These are phyloP conservation scores for Achaetomiella virescens DNA, from an alignment of 495 filamentous ascomycete species.

Conservation along the genomic window DNA sequence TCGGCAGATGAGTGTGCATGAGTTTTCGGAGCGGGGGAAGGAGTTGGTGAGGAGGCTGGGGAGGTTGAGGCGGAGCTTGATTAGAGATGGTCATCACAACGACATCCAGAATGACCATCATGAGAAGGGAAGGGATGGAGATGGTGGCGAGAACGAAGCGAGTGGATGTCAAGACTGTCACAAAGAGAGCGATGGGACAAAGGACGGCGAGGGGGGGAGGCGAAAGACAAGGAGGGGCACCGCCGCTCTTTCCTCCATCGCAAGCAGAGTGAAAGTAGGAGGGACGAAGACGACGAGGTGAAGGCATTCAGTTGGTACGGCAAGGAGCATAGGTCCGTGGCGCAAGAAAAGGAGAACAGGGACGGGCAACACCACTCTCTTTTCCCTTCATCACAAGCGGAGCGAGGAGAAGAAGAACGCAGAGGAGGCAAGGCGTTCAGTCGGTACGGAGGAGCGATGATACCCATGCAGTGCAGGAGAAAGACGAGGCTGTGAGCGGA, in stretches of 20 bases:
- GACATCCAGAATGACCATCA: not conserved
- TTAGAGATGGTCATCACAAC: not conserved
- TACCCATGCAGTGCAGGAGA: not conserved
- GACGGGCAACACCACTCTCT: not conserved
- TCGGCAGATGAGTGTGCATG: not conserved
- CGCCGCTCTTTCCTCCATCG: too few species aligned
- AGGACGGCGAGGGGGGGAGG: not conserved
- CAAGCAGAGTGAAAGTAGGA: too few species aligned
- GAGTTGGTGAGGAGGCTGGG: conserved; percentile 10
- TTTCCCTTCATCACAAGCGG: too few species aligned
- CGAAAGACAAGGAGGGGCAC: not conserved
- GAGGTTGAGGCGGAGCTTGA: conserved; percentile 8
- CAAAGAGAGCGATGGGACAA: too few species aligned
- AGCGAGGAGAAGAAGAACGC: too few species aligned
- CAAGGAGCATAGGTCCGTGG: too few species aligned
- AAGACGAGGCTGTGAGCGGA: not conserved
- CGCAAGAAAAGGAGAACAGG: too few species aligned
- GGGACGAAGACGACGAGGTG: too few species aligned
- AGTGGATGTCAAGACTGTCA: not conserved
- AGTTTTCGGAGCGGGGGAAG: not conserved
- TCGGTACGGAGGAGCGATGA: not conserved
- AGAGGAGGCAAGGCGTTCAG: too few species aligned
- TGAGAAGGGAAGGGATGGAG: not conserved
- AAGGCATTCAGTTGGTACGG: too few species aligned
- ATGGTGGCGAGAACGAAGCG: not conserved